A percentile compares a stretch with the other conserved stretches of the same genome.
phyloP scores from a whole-genome alignment of 2,329 filamentous ascomycete species.

The Bretziella fagacearum region DNA sequence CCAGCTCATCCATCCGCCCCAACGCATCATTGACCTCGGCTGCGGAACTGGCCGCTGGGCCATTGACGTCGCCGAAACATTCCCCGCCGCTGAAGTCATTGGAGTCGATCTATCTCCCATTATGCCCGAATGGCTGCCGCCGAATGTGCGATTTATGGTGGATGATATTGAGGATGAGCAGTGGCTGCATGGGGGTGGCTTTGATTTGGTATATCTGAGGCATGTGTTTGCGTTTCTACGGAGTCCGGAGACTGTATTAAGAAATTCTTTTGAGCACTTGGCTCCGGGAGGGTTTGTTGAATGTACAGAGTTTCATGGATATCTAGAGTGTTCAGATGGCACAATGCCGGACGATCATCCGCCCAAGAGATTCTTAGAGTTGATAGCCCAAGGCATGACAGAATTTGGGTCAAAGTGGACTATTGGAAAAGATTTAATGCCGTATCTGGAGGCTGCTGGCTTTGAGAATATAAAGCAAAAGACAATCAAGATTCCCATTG shows the following conservation, averaged over 20 bases:
- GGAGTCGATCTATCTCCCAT: conserved; percentile 30
- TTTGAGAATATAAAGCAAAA: conserved; percentile 26
- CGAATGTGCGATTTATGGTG: conserved; percentile 44
- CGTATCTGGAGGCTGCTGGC: conserved; percentile 25
- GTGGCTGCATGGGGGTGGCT: conserved; percentile 33
- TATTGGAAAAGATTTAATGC: conserved; percentile 22
- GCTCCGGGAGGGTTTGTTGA: conserved; percentile 34
- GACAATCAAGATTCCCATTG: conserved; percentile 28
- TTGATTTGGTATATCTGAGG: conserved; percentile 39
- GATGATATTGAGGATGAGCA: conserved; percentile 42
- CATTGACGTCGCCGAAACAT: conserved; percentile 30
- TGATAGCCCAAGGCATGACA: conserved; percentile 20
- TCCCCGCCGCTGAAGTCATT: conserved; percentile 25
- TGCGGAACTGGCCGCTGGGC: conserved; percentile 38
- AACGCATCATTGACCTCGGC: conserved; percentile 31
- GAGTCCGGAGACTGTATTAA: conserved; percentile 33
- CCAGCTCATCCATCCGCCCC: conserved; percentile 24
- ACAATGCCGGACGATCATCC: conserved; percentile 27
- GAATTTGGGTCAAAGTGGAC: conserved; percentile 26
- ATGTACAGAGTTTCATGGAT: conserved; percentile 29
- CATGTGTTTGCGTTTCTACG: conserved; percentile 33
- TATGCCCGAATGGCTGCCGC: conserved; percentile 33
- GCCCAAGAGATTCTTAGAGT: conserved; percentile 22
- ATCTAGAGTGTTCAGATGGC: conserved; percentile 27
- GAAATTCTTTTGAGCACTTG: conserved; percentile 22